Base-by-base conservation (phyloP, 78 protist genomes). In the Cavenderia fasciculata region DNA sequence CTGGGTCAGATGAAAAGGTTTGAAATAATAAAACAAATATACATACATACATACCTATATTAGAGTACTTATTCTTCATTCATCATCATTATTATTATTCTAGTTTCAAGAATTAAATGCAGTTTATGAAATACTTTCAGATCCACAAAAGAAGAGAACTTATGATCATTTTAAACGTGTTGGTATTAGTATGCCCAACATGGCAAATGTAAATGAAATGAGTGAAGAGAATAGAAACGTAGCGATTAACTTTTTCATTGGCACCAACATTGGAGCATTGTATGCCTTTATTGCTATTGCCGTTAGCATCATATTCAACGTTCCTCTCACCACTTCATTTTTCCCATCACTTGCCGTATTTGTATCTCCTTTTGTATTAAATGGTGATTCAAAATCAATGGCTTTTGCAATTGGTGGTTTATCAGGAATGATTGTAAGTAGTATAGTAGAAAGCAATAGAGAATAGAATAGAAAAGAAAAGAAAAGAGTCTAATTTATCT, bases 21-120 rank as follows among this genome's bases (percentile, higher is more conserved):
- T 25, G 2, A 1, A 31, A n/a, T 31, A 61, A 40, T 18, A 43
- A 21, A 36, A 31, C 3, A 62, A 10, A 62, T 11, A 18, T 4
- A 61, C 8, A 46, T 46, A 46, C 8, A 14, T 46, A 56, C 6
- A 56, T n/a, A n/a, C n/a, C n/a, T n/a, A 56, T 21, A 21, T n/a
- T 56, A 33, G 10, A 41, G 6, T 21, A 34, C 23, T 40, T 65
- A 34, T 7, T 4, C 18, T 25, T 41, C 23, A 18, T 2, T 41
- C 41, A 34, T 11, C 5, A 4, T 29, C 16, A 65, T 36, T 21
- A 38, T 41, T 23, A 23, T 56, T 6, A 23, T 29, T 40, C 38
- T 43, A 79, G 88, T 79, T 79, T 52, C 70, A 79, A 79, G 88
- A 79, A 41, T 66, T 79, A 41, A 79, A 59, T 44, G 88, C 88